These are phyloP conservation scores for Pholiota conissans DNA, from an alignment of 768 basidiomycete species.

Conservation along the genomic window DNA sequence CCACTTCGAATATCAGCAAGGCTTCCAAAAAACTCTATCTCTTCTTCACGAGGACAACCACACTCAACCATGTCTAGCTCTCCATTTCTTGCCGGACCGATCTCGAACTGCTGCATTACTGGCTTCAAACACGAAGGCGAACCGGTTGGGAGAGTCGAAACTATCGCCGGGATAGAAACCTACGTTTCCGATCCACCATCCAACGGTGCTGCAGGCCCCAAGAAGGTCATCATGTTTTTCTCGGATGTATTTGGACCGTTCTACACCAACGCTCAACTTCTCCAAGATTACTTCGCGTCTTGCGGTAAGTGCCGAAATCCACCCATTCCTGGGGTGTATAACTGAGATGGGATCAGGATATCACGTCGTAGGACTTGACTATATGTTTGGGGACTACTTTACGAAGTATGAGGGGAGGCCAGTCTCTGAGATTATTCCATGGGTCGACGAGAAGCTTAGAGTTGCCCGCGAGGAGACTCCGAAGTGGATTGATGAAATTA, in stretches of 20 bases:
- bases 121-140: conserved; percentile 53
- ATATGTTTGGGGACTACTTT: conserved; percentile 61
- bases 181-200: conserved; percentile 50
- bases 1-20: no score
- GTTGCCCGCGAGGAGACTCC: conserved; percentile 41
- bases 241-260: conserved; percentile 61
- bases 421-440: conserved; percentile 37
- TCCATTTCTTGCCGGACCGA: conserved; percentile 38
- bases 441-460: conserved; percentile 37
- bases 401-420: conserved; percentile 33
- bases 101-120: conserved; percentile 51
- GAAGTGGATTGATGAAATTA: conserved; percentile 53
- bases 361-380: conserved; percentile 59
- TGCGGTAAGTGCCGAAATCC: conserved; percentile 34
- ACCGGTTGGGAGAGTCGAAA: conserved; percentile 39
- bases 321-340: conserved; percentile 27
- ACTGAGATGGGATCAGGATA: conserved; percentile 39
- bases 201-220: conserved; percentile 31
- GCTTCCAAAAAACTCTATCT: no score
- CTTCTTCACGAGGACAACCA: no score
- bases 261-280: conserved; percentile 54
- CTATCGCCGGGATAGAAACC: conserved; percentile 45
- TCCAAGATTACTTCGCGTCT: conserved; percentile 67
- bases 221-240: conserved; percentile 54
- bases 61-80: conserved; percentile 19